phyloP scores from a whole-genome alignment of 1,284 basidiomycete species.

The Mycena sp. region DNA sequence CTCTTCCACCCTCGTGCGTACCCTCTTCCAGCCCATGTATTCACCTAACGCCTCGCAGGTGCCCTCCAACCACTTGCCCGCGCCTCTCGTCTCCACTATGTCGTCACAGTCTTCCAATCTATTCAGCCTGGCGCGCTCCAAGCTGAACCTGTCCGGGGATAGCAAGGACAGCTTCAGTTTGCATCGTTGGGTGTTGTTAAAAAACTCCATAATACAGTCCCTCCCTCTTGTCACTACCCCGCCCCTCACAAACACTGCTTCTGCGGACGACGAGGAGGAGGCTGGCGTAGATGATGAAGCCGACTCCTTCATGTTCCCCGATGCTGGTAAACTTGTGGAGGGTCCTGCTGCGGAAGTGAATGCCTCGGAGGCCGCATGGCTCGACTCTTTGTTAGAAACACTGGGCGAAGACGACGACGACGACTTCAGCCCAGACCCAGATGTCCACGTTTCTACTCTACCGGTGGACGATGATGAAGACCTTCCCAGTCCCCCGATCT shows the following conservation, averaged over 20 bases:
- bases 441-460: constrained; percentile 50
- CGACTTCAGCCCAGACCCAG: constrained; percentile 54
- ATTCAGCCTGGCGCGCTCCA: constrained; percentile 74
- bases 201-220: constrained; percentile 78
- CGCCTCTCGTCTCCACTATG: constrained; percentile 45
- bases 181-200: constrained; percentile 86
- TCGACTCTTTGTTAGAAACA: constrained; percentile 78
- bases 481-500: constrained; percentile 64
- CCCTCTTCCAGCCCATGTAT: constrained; percentile 16
- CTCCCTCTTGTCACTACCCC: constrained; percentile 48
- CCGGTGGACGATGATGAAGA: constrained; percentile 64
- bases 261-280: constrained; percentile 53
- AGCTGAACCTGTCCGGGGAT: constrained; percentile 70
- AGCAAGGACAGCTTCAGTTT: constrained; percentile 75
- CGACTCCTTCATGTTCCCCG: constrained; percentile 81
- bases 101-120: constrained; percentile 58
- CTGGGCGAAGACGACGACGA: constrained; percentile 73
- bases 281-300: constrained; percentile 50
- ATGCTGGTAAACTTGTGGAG: constrained; percentile 66
- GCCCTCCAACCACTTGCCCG: constrained; percentile 32
- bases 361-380: constrained; percentile 77
- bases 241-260: constrained; percentile 46
- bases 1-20: constrained; percentile 31
- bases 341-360: constrained; percentile 45
- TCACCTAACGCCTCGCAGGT: constrained; percentile 26